Conservation (phyloP, 2,329 filamentous ascomycete genomes). For the Talaromyces verruculosus region DNA sequence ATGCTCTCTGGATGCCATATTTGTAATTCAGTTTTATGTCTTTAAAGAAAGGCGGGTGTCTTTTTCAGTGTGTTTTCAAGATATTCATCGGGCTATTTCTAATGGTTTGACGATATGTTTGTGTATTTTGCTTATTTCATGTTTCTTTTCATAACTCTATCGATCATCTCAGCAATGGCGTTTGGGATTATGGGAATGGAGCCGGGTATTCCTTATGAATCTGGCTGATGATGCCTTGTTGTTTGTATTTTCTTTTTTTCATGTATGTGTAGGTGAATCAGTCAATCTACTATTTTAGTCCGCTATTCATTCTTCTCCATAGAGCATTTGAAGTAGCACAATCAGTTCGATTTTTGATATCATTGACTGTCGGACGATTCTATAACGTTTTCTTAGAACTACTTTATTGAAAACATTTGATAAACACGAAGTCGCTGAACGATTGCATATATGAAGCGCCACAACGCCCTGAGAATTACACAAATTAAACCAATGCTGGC, state of each 20-base stretch:
- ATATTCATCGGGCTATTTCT: constrained; percentile 5
- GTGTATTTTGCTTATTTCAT: constrained; percentile 2
- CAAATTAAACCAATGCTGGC: constrained; percentile 22
- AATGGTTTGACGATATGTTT: background rate
- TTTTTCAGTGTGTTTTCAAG: background rate
- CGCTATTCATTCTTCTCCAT: background rate
- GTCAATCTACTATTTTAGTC: constrained; percentile 3
- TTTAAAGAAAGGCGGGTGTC: constrained; percentile 7
- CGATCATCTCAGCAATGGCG: constrained; percentile 18
- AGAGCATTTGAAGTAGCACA: no score
- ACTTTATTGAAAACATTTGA: background rate
- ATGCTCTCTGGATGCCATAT: constrained; percentile 97
- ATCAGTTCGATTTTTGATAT: background rate
- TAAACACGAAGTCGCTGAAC: background rate
- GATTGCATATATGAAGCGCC: background rate
- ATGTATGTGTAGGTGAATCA: constrained; percentile 1
- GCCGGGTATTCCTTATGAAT: constrained; percentile 20
- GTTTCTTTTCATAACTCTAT: constrained; percentile 9
- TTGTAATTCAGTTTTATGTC: constrained; percentile 53
- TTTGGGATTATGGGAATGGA: constrained; percentile 1
- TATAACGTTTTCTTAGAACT: no score
- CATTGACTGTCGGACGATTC: no score
- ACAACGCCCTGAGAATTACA: background rate
- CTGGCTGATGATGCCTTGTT: constrained; percentile 19
- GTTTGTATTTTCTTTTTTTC: constrained; percentile 16